Conservation (phyloP, 805 yeast genomes). For the Kodamaea laetipori region DNA sequence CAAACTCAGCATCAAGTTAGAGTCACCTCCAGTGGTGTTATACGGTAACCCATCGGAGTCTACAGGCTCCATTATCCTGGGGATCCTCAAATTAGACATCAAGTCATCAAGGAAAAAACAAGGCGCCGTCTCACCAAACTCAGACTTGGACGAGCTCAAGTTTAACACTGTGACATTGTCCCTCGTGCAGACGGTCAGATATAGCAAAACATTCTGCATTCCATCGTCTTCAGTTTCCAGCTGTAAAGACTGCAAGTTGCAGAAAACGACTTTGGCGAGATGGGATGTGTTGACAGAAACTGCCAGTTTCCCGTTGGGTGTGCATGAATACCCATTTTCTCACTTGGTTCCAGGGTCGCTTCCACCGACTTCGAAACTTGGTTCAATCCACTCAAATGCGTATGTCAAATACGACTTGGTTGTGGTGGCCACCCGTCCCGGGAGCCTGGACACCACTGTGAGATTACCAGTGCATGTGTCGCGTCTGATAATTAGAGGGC, state of each 20-base stretch:
- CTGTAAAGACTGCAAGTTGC: slow-evolving; percentile 61
- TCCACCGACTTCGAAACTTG: slow-evolving; percentile 77
- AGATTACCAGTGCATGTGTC: slow-evolving; percentile 70
- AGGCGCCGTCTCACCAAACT: background rate
- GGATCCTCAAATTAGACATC: slow-evolving; percentile 59
- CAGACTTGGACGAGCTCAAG: slow-evolving; percentile 39
- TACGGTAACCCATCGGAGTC: slow-evolving; percentile 80
- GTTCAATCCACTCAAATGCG: slow-evolving; percentile 49
- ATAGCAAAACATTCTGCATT: slow-evolving; percentile 66
- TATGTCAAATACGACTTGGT: slow-evolving; percentile 71
- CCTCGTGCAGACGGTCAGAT: slow-evolving; percentile 70
- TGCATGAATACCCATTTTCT: slow-evolving; percentile 90
- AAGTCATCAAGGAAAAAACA: slow-evolving; percentile 7
- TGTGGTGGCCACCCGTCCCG: slow-evolving; percentile 50
- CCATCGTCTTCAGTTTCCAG: slow-evolving; percentile 47
- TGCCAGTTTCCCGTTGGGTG: slow-evolving; percentile 61
- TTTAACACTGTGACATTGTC: slow-evolving; percentile 62
- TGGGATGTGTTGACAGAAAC: slow-evolving; percentile 81
- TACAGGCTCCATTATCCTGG: slow-evolving; percentile 84
- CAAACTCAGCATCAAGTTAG: slow-evolving; percentile 62
- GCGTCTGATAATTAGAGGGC: slow-evolving; percentile 77
- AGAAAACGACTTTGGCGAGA: slow-evolving; percentile 65
- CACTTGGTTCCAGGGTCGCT: slow-evolving; percentile 84
- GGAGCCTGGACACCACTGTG: slow-evolving; percentile 30
- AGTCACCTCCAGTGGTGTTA: slow-evolving; percentile 87